These are phyloP conservation scores for Leccinellum luteum DNA, from an alignment of 768 basidiomycete species.

Conservation along the genomic window DNA sequence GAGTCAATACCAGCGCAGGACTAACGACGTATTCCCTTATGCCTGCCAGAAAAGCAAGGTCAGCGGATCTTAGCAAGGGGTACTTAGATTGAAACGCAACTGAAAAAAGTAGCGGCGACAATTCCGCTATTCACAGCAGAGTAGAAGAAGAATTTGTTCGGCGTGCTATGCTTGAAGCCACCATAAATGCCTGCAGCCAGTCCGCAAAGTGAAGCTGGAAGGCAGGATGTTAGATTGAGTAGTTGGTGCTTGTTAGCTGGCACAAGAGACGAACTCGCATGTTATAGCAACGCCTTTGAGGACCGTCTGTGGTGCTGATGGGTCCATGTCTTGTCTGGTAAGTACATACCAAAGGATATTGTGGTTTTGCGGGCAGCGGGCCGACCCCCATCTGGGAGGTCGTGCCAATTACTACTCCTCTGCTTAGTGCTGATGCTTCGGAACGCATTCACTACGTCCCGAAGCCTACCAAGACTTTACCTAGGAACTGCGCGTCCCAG, in stretches of 20 bases:
- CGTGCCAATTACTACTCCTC: background rate
- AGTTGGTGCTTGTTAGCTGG: conserved; percentile 5
- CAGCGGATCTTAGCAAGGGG: background rate
- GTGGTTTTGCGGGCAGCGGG: background rate
- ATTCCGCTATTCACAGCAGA: conserved; percentile 73
- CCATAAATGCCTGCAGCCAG: conserved; percentile 42
- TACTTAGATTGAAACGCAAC: conserved; percentile 40
- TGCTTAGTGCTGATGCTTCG: conserved; percentile 7
- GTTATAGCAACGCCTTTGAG: conserved; percentile 58
- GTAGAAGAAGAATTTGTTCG: conserved; percentile 48
- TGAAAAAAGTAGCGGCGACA: conserved; percentile 74
- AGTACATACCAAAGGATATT: too few species aligned
- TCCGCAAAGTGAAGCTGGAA: conserved; percentile 57
- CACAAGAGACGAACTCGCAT: conserved; percentile 71
- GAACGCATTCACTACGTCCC: conserved; percentile 2
- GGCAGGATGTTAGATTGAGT: conserved; percentile 28
- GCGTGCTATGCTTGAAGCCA: conserved; percentile 47
- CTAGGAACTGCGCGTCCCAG: conserved; percentile 8
- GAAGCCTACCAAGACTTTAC: background rate
- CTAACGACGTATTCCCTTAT: conserved; percentile 74
- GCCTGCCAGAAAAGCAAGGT: conserved; percentile 39
- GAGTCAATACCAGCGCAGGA: conserved; percentile 50
- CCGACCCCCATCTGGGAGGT: conserved; percentile 2
- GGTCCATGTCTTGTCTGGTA: too few species aligned
- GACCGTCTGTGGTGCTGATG: conserved; percentile 41